phyloP scores from a whole-genome alignment of 345 rosid species.

The Viola odorata region DNA sequence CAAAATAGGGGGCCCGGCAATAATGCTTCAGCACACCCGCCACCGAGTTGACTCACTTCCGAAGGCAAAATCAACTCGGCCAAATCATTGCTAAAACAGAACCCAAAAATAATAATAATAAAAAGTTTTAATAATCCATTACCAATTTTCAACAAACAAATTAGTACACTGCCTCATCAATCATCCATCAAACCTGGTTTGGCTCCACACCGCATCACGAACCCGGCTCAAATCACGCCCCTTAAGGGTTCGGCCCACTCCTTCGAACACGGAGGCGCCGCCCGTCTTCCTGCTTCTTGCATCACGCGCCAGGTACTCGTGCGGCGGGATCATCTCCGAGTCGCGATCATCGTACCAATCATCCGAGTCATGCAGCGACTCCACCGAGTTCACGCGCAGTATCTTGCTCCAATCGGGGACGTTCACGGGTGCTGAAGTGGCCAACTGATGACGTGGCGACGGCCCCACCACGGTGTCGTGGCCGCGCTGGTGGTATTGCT shows the following conservation, averaged over 20 bases:
- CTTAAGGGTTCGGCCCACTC: slow-evolving; percentile 85
- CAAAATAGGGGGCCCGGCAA: not conserved
- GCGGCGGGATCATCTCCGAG: slow-evolving; percentile 80
- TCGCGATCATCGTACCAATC: slow-evolving; percentile 54
- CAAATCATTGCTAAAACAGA: slow-evolving; percentile 34
- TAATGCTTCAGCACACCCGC: slow-evolving; percentile 40
- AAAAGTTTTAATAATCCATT: not conserved
- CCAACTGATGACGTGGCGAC: slow-evolving; percentile 44
- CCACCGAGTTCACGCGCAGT: slow-evolving; percentile 67
- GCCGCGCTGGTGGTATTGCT: slow-evolving; percentile 64
- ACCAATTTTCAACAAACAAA: not conserved
- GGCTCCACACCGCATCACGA: slow-evolving; percentile 92
- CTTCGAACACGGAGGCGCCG: slow-evolving; percentile 68
- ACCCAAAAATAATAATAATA: not conserved
- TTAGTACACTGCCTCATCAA: too few relatives aligned
- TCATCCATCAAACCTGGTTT: slow-evolving; percentile 24
- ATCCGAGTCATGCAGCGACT: slow-evolving; percentile 66
- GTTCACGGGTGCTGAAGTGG: slow-evolving; percentile 80
- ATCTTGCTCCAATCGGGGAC: slow-evolving; percentile 97
- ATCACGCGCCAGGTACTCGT: slow-evolving; percentile 78
- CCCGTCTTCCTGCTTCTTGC: slow-evolving; percentile 41
- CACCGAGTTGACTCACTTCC: slow-evolving; percentile 21
- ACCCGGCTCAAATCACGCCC: slow-evolving; percentile 91
- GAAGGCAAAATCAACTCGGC: slow-evolving; percentile 26
- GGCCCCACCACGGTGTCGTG: slow-evolving; percentile 26